These are phyloP conservation scores for Begonia fuchsioides DNA, from an alignment of 306 rosid genomes.

Conservation along the genomic window DNA sequence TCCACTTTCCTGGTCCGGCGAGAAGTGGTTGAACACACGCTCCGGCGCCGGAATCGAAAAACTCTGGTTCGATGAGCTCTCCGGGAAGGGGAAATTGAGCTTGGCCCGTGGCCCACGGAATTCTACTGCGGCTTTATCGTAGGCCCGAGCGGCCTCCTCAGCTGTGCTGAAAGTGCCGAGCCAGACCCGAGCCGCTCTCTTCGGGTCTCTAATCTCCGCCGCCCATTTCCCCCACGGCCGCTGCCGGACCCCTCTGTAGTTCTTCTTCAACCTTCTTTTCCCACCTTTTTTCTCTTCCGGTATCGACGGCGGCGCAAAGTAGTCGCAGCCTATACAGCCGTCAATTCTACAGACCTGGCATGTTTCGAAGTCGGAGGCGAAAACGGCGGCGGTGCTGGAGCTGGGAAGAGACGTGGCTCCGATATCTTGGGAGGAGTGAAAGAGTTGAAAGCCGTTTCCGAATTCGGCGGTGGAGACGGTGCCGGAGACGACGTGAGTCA, in stretches of 20 bases:
- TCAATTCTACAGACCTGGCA: slow-evolving; percentile 39
- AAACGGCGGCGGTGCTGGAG: background rate
- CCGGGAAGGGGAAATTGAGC: slow-evolving; percentile 69
- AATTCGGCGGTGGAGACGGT: slow-evolving; percentile 6
- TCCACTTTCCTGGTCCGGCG: too few species aligned
- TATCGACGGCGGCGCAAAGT: slow-evolving; percentile 23
- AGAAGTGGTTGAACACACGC: too few species aligned
- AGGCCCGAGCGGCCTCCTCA: slow-evolving; percentile 82
- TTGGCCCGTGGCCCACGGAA: slow-evolving; percentile 88
- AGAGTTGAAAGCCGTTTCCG: too few species aligned
- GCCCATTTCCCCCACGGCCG: slow-evolving; percentile 99
- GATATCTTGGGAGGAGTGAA: too few species aligned
- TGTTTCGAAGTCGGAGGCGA: slow-evolving; percentile 16
- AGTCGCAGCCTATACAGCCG: slow-evolving; percentile 50
- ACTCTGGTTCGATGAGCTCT: slow-evolving; percentile 22
- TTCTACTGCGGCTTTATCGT: slow-evolving; percentile 69
- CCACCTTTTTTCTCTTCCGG: background rate
- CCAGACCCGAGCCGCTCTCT: slow-evolving; percentile 59
- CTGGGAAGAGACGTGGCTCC: background rate
- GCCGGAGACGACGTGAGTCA: slow-evolving; percentile 55
- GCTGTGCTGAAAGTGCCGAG: slow-evolving; percentile 65
- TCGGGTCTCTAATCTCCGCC: slow-evolving; percentile 80
- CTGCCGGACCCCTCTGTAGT: slow-evolving; percentile 79
- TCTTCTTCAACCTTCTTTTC: slow-evolving; percentile 45
- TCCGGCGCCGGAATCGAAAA: too few species aligned